Base-by-base conservation (phyloP, 495 filamentous ascomycete genomes). In the Corynascus novoguineensis region DNA sequence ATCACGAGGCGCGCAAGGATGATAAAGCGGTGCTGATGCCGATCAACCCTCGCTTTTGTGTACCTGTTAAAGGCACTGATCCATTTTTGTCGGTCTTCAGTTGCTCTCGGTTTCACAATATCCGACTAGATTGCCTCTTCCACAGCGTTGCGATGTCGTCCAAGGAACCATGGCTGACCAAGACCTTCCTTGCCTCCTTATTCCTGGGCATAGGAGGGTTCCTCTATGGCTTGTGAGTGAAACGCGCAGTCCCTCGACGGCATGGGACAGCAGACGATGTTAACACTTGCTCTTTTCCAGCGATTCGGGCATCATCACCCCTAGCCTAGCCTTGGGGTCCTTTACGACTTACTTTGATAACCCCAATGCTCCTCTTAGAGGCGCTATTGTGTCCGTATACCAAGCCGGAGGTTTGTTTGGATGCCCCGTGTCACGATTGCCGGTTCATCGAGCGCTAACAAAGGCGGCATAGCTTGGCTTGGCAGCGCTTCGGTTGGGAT, bases 361-460 rank as follows among this genome's bases (percentile, higher is more conserved):
- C 1, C 75, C 73, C 11, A 65, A 78, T 62, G 69, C 78, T 3
- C 63, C 68, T 3, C 73, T 71, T 3, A 74, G 76, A 4, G 79
- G 78, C 24, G 66, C 67, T 5, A 78, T 82, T 45, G 75, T 82
- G 24, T 78, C 78, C 17, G 72, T 78, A 2, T 81, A 79, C 29
- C 77, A 73, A 54, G 78, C 62, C 4, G 70, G 65, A 61, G 52
- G 52, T 46, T 12, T 8, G 32, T 15, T 4, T 11, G 24, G 22
- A n/a, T 21, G 1, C 24, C 42, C 2, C 44, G 14, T 5, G 4
- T 7, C 37, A 17, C 17, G 9, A 5, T 41, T 10, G 29, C 29
- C 3, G n/a, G n/a, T 17, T 8, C 3, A 0, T 5, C 37, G n/a
- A 31, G 25, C 21, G 28, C 46, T 49, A 19, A 52, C 49, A 40